Evolutionary conservation across 768 basidiomycete species (phyloP).

Genomic region (Ramaria rubella): DNA sequence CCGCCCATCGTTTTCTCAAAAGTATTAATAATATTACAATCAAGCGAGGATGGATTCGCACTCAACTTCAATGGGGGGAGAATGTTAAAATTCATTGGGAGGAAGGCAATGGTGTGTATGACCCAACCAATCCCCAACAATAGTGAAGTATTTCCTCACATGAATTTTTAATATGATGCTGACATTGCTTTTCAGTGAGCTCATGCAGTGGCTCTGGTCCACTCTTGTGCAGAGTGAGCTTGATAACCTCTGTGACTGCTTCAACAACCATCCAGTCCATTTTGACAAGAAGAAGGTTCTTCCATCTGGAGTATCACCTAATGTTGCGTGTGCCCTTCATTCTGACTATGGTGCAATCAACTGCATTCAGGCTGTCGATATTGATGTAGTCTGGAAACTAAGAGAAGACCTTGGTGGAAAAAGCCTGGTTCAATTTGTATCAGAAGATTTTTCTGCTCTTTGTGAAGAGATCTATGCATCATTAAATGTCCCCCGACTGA

Average conservation of each 20-base stretch:
- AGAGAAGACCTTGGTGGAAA: too few species aligned
- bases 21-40: conserved; percentile 14
- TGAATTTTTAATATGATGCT: not conserved
- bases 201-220: conserved; percentile 20
- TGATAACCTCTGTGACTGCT: conserved; percentile 11
- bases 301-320: not conserved
- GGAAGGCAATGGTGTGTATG: conserved; percentile 11
- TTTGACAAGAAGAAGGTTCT: conserved; percentile 27
- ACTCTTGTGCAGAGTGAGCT: conserved; percentile 15
- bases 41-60: conserved; percentile 30
- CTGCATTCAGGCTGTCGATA: too few species aligned
- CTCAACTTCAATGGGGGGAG: conserved; percentile 28
- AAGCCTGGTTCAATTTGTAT: too few species aligned
- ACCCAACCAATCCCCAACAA: conserved; percentile 16
- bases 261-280: conserved; percentile 24
- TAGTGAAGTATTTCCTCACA: conserved; percentile 11
- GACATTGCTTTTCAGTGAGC: not conserved
- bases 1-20: conserved; percentile 23
- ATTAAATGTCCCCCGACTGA: too few species aligned
- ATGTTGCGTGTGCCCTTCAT: not conserved
- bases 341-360: not conserved
- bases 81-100: conserved; percentile 24
- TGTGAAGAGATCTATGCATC: too few species aligned
- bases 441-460: too few species aligned
- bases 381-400: too few species aligned